phyloP scores from a whole-genome alignment of 2,329 filamentous ascomycete species.

The Sporothrix brunneoviolacea region DNA sequence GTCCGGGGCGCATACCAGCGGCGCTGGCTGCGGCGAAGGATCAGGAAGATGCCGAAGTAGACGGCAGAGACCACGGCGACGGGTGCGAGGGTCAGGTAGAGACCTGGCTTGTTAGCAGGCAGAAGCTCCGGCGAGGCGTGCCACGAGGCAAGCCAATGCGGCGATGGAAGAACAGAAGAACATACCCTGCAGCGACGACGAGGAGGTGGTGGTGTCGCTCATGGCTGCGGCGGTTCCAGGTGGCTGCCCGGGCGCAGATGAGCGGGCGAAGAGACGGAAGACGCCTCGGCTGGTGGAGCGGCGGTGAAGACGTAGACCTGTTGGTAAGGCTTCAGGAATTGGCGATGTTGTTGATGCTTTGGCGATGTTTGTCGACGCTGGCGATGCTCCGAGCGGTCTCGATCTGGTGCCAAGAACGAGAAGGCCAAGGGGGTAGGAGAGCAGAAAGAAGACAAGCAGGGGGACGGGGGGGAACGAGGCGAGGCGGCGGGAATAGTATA shows the following conservation, averaged over 20 bases:
- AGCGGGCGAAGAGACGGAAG: neutral
- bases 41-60: slow-evolving; percentile 39
- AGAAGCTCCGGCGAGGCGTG: too few relatives aligned
- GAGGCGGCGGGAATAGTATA: neutral
- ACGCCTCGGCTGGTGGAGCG: neutral
- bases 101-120: slow-evolving; percentile 22
- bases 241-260: slow-evolving; percentile 10
- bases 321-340: too few relatives aligned
- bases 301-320: too few relatives aligned
- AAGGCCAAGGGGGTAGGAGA: neutral
- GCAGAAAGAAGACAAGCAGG: slow-evolving; percentile 5
- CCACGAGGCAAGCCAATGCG: too few relatives aligned
- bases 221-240: slow-evolving; percentile 11
- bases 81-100: slow-evolving; percentile 37
- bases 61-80: slow-evolving; percentile 31
- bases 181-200: slow-evolving; percentile 18
- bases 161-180: neutral
- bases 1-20: slow-evolving; percentile 46
- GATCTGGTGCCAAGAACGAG: slow-evolving; percentile 2
- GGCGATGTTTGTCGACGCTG: neutral
- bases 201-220: slow-evolving; percentile 6
- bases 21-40: slow-evolving; percentile 37
- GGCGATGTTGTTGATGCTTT: neutral
- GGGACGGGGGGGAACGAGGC: neutral
- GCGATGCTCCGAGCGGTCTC: neutral